A percentile compares a stretch with the other conserved stretches of the same genome.
Conservation (phyloP, 305 asterid species). For the Ruellia speciosa region DNA sequence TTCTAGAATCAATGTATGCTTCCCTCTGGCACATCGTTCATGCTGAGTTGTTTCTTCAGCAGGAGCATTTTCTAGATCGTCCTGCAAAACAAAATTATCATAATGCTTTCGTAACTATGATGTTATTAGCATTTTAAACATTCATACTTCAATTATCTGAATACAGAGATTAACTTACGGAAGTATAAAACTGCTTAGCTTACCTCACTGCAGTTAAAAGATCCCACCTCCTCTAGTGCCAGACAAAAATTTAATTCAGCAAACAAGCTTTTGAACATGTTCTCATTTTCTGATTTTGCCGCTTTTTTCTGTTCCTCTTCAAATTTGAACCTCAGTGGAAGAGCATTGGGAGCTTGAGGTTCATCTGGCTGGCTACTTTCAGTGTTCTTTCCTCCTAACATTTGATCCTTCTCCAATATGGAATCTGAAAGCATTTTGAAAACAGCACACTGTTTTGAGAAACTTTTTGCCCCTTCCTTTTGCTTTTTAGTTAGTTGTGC, state of each 20-base stretch:
- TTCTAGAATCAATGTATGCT: conserved; percentile 27
- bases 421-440: conserved; percentile 30
- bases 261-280: conserved; percentile 29
- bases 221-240: conserved; percentile 14
- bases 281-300: conserved; percentile 37
- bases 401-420: conserved; percentile 22
- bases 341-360: conserved; percentile 19
- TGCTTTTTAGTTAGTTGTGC: conserved; percentile 12
- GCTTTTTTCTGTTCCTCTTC: conserved; percentile 29
- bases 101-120: not conserved
- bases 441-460: conserved; percentile 14
- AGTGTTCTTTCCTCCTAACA: not conserved
- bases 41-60: conserved; percentile 20
- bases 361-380: not conserved
- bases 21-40: conserved; percentile 31
- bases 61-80: not conserved
- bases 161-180: conserved; percentile 5
- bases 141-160: too few relatives aligned
- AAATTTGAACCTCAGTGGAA: conserved; percentile 38
- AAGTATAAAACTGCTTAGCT: conserved; percentile 14
- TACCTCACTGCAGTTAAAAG: conserved; percentile 22
- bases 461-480: conserved; percentile 2
- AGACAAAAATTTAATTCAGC: conserved; percentile 13
- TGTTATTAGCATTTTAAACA: too few relatives aligned
- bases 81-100: not conserved